Evolutionary conservation across 345 rosid genomes (phyloP).

Genomic region (Salix suchowensis): DNA sequence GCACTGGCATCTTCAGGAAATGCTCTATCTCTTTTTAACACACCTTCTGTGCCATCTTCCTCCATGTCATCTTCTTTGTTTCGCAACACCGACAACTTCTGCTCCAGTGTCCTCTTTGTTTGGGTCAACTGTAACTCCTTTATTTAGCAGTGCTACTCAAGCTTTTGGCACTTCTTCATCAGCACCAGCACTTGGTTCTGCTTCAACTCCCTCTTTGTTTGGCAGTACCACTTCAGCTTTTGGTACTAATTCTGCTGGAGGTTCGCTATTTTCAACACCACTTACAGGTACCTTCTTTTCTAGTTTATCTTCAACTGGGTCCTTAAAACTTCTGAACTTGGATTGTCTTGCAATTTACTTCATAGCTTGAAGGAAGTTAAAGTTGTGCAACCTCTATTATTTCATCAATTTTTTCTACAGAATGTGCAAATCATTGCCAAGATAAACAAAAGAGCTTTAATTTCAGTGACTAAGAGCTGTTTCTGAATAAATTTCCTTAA

Average conservation of each 20-base stretch:
- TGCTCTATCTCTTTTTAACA: conserved; percentile 57
- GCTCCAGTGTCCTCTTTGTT: conserved; percentile 60
- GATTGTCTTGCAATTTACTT: too few relatives aligned
- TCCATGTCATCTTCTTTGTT: conserved; percentile 54
- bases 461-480: background rate
- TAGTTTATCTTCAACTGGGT: background rate
- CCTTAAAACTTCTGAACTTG: too few relatives aligned
- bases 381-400: too few relatives aligned
- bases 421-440: background rate
- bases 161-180: conserved; percentile 22
- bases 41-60: conserved; percentile 55
- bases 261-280: conserved; percentile 58
- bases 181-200: conserved; percentile 45
- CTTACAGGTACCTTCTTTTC: conserved; percentile 45
- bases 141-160: too few relatives aligned
- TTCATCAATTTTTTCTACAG: background rate
- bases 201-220: conserved; percentile 62
- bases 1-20: conserved; percentile 57
- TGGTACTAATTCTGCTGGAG: conserved; percentile 41
- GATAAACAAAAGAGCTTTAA: background rate
- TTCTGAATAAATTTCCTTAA: background rate
- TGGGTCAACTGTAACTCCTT: conserved; percentile 39
- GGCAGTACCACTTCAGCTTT: conserved; percentile 46
- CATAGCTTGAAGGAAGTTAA: background rate
- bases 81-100: conserved; percentile 62